Percentiles rank a stretch among this genome's conserved stretches.
Conservation (phyloP, 768 basidiomycete genomes). For the Austroboletus eburneus region DNA sequence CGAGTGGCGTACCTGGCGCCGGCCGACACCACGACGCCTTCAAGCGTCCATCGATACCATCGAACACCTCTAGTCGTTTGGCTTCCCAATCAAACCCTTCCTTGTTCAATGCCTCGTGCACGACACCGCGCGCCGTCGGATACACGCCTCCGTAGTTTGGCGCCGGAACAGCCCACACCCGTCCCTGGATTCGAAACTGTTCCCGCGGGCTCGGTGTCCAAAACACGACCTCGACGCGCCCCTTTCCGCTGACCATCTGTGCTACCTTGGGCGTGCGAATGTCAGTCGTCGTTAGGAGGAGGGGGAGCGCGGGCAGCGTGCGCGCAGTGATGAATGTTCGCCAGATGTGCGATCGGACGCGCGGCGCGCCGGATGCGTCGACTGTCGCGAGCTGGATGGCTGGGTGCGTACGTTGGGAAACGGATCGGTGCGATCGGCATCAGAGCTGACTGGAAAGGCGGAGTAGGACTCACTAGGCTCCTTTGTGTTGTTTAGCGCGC, state of each 20-base stretch:
- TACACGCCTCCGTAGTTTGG: conserved; percentile 33
- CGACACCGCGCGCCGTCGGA: conserved; percentile 18
- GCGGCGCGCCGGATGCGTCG: conserved; percentile 38
- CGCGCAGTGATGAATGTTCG: conserved; percentile 51
- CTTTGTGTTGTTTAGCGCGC: too few relatives aligned
- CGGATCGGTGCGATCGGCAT: too few relatives aligned
- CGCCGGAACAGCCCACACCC: conserved; percentile 51
- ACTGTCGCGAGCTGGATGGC: conserved; percentile 50
- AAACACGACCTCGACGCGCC: conserved; percentile 59
- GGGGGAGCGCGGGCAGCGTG: conserved; percentile 43
- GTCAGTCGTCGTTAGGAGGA: conserved; percentile 69
- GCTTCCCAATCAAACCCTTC: conserved; percentile 55
- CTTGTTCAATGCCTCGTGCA: conserved; percentile 31
- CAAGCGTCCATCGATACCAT: conserved; percentile 54
- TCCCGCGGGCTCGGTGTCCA: conserved; percentile 65
- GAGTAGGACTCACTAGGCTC: too few relatives aligned
- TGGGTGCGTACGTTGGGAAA: too few relatives aligned
- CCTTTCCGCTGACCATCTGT: conserved; percentile 44
- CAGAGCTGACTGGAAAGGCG: too few relatives aligned
- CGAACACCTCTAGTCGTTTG: conserved; percentile 57
- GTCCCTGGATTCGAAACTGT: conserved; percentile 70
- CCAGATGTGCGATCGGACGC: conserved; percentile 63
- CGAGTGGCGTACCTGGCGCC: conserved; percentile 52
- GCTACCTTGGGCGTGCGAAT: conserved; percentile 63
- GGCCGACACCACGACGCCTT: conserved; percentile 73